Conservation (phyloP, 2,329 filamentous ascomycete species). For the Diplodia corticola region DNA sequence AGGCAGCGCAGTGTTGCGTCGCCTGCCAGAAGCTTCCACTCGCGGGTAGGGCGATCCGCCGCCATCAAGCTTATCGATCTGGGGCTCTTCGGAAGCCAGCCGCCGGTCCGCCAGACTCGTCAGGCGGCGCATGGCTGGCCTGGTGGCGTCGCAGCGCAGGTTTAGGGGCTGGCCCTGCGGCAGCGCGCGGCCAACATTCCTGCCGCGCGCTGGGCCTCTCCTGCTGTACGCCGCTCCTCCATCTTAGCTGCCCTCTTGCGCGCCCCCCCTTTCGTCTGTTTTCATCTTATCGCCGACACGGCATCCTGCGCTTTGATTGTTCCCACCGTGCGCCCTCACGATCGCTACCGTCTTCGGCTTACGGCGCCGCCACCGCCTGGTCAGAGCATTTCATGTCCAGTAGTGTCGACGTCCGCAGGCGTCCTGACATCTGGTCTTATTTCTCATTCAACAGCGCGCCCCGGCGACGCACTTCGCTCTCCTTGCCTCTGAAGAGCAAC, state of each 20-base stretch:
- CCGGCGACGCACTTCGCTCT: constrained; percentile 54
- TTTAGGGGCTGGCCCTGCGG: constrained; percentile 9
- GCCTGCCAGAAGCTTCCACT: constrained; percentile 19
- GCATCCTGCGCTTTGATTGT: background rate
- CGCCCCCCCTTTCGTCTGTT: background rate
- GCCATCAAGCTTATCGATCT: constrained; percentile 15
- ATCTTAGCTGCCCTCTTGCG: background rate
- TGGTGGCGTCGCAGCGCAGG: background rate
- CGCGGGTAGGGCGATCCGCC: background rate
- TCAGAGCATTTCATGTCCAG: constrained; percentile 53
- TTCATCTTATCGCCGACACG: background rate
- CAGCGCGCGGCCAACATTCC: constrained; percentile 2
- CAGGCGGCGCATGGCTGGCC: background rate
- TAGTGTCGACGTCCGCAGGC: constrained; percentile 52
- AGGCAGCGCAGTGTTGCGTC: constrained; percentile 14
- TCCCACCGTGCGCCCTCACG: constrained; percentile 11
- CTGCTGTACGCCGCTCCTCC: background rate
- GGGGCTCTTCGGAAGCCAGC: constrained; percentile 18
- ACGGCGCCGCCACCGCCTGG: constrained; percentile 21
- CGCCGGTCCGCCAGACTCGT: background rate
- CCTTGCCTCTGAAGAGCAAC: constrained; percentile 47
- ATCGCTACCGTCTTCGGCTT: constrained; percentile 22
- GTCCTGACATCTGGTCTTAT: constrained; percentile 56
- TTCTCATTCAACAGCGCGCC: constrained; percentile 50
- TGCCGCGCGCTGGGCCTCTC: background rate